Evolutionary conservation across 2,329 filamentous ascomycete species (phyloP).

Genomic region (Zasmidium citrigriseum): DNA sequence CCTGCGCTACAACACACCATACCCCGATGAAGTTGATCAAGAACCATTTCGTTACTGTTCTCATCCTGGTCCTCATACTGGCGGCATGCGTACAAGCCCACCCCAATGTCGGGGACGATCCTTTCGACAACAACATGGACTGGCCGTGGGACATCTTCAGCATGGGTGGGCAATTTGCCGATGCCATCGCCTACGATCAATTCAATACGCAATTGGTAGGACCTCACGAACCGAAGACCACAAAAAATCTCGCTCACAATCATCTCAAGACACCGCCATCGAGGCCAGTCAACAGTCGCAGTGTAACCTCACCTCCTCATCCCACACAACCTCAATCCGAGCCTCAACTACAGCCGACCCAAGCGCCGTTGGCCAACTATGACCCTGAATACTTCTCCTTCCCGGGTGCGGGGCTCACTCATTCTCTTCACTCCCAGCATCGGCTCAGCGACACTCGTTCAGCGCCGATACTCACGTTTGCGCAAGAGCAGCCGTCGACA

Average conservation of each 20-base stretch:
- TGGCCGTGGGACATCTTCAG: conserved; percentile 3
- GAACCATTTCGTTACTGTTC: not conserved
- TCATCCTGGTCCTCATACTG: conserved; percentile 2
- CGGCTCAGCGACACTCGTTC: not conserved
- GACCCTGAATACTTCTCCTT: not conserved
- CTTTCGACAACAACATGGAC: conserved; percentile 9
- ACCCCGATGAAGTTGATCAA: conserved; percentile 6
- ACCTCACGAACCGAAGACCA: not conserved
- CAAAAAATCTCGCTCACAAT: not conserved
- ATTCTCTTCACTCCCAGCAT: not conserved
- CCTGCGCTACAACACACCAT: not conserved
- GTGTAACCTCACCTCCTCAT: not conserved
- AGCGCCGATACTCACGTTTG: not conserved
- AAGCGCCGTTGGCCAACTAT: not conserved
- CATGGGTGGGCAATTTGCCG: conserved; percentile 8
- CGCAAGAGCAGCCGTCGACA: conserved; percentile 1
- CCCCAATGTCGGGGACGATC: not conserved
- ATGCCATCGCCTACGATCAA: conserved; percentile 3
- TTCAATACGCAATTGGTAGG: conserved; percentile 6
- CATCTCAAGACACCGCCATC: not conserved
- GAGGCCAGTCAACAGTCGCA: not conserved
- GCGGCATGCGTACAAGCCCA: conserved; percentile 6
- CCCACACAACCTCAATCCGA: not conserved
- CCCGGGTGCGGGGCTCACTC: not conserved
- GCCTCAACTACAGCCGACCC: not conserved